These are phyloP conservation scores for Syncephalis fuscata DNA, from an alignment of 371 early-diverging fungal species.

Conservation along the genomic window DNA sequence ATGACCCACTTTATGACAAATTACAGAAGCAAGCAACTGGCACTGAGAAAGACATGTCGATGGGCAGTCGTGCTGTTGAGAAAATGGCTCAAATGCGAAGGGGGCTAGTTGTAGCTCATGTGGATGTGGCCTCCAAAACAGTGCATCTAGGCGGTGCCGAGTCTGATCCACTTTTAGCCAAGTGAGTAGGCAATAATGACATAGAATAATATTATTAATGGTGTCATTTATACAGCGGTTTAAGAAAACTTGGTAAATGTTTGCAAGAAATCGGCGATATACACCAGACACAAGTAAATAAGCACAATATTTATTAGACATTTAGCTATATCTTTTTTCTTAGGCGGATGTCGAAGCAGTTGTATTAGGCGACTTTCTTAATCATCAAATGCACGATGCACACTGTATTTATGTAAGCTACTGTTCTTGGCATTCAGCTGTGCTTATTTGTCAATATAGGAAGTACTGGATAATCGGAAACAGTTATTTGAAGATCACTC, in stretches of 20 bases:
- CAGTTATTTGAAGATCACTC: no score
- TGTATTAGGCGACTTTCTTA: conserved; percentile 6
- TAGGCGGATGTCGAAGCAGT: conserved; percentile 5
- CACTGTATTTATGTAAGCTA: conserved; percentile 4
- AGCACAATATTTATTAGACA: background rate
- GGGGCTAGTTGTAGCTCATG: conserved; percentile 1
- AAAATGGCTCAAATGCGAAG: conserved; percentile 5
- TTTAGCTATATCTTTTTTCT: background rate
- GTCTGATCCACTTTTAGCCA: conserved; percentile 5
- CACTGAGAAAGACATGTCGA: conserved; percentile 3
- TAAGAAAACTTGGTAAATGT: conserved; percentile 6
- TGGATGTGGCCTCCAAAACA: conserved; percentile 4
- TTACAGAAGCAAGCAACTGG: conserved; percentile 1
- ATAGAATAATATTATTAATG: background rate
- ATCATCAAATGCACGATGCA: conserved; percentile 5
- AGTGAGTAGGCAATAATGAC: background rate
- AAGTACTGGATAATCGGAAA: no score
- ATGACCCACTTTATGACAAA: conserved; percentile 1
- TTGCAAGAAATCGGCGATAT: conserved; percentile 1
- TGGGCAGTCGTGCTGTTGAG: conserved; percentile 1
- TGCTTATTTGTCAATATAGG: no score
- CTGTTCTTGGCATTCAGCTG: no score
- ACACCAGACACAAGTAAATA: background rate
- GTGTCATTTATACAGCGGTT: conserved; percentile 1
- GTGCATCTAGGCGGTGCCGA: conserved; percentile 4